These are phyloP conservation scores for Triticum monococcum DNA, from an alignment of 176 grass and related monocot genomes.

Conservation along the genomic window DNA sequence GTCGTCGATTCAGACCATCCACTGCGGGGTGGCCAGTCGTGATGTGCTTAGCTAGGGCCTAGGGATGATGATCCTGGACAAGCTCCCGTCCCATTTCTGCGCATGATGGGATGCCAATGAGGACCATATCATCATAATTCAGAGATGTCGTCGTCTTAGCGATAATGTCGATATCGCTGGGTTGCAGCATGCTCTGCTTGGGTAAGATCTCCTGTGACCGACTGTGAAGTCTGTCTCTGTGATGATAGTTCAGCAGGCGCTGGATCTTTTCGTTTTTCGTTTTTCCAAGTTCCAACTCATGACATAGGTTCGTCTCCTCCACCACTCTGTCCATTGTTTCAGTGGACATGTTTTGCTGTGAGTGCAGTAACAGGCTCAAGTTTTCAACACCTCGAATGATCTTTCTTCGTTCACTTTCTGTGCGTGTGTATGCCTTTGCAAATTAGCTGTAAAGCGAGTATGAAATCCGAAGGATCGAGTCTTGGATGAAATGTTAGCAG, in stretches of 20 bases:
- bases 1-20: slow-evolving; percentile 42
- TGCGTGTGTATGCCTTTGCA: not conserved
- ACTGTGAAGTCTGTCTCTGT: not conserved
- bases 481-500: not conserved
- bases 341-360: slow-evolving; percentile 12
- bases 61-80: slow-evolving; percentile 8
- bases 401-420: not conserved
- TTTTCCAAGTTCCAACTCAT: not conserved
- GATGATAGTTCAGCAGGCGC: not conserved
- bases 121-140: slow-evolving; percentile 15
- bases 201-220: slow-evolving; percentile 3
- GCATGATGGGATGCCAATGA: slow-evolving; percentile 21
- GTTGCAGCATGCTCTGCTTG: slow-evolving; percentile 21
- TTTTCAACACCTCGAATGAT: not conserved
- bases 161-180: slow-evolving; percentile 15
- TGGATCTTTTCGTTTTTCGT: not conserved
- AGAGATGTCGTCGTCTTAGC: slow-evolving; percentile 16
- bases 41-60: not conserved
- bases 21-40: slow-evolving; percentile 29
- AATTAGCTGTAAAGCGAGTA: not conserved
- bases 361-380: slow-evolving; percentile 19
- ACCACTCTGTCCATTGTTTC: not conserved
- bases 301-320: not conserved
- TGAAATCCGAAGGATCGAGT: not conserved
- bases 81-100: slow-evolving; percentile 12